These are phyloP conservation scores for Ophiocordyceps polyrhachis-furcata DNA, from an alignment of 2,329 filamentous ascomycete species.

Conservation along the genomic window DNA sequence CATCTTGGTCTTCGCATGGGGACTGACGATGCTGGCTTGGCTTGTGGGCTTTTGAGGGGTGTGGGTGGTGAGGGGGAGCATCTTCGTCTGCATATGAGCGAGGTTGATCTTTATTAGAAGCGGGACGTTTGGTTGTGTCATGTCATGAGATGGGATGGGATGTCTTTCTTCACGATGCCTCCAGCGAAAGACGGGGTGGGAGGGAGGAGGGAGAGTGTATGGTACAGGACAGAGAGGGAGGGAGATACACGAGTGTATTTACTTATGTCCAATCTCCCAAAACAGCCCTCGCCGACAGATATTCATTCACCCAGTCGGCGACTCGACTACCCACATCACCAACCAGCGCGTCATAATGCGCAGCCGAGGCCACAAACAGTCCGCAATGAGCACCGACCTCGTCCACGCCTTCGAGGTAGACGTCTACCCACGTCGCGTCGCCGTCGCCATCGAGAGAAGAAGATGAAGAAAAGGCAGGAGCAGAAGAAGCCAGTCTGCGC, in stretches of 20 bases:
- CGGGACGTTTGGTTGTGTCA: too few species aligned
- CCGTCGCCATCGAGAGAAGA: slow-evolving; percentile 20
- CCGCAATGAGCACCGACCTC: slow-evolving; percentile 75
- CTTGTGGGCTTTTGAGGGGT: slow-evolving; percentile 6
- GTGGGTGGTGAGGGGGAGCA: not conserved
- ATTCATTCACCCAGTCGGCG: slow-evolving; percentile 50
- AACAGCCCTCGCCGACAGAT: slow-evolving; percentile 25
- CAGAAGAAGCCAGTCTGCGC: slow-evolving; percentile 17
- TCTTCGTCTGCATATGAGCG: slow-evolving; percentile 9
- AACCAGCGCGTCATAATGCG: slow-evolving; percentile 60
- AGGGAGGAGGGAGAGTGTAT: too few species aligned
- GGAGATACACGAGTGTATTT: not conserved
- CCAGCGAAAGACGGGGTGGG: too few species aligned
- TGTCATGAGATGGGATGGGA: too few species aligned
- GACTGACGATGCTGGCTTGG: slow-evolving; percentile 1
- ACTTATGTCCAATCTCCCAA: slow-evolving; percentile 4
- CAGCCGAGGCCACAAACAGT: slow-evolving; percentile 50
- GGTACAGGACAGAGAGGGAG: too few species aligned
- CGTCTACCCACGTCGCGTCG: slow-evolving; percentile 57
- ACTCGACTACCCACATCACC: slow-evolving; percentile 52
- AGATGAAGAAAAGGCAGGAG: too few species aligned
- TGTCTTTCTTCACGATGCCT: not conserved
- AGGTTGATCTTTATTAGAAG: slow-evolving; percentile 20
- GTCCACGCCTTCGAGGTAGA: slow-evolving; percentile 69
- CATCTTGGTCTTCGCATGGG: slow-evolving; percentile 3